Evolutionary conservation across 352 stramenopile species (phyloP), one percentile per base, ranked within the genome.

Genomic region (Phytophthora pinifolia): DNA sequence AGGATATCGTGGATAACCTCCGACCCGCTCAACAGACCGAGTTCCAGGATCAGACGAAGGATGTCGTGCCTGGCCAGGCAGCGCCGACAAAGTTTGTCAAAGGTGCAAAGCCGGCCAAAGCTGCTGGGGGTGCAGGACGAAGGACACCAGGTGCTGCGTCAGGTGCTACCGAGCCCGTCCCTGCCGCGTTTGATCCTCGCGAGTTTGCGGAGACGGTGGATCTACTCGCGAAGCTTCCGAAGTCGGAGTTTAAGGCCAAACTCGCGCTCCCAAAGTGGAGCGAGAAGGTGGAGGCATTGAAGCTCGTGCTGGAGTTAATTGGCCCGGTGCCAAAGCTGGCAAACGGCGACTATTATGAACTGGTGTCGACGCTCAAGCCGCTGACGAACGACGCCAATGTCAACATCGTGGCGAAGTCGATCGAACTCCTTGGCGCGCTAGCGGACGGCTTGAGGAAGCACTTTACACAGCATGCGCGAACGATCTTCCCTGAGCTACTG

Each of bases 191-290:
- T 35, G 86, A 96, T 50, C 82, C 86, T 7, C 77, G 86, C 27
- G 83, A 94, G 22, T 96, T 96, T 61, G 84, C 79, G 6, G 86
- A 94, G 50, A 92, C 80, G 4, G 80, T 96, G 12, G 79, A 94
- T 62, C 70, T 96, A 39, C 67, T 94, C 12, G 78, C 77, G 1
- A 94, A 92, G 49, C 70, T 96, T 0, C 76, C 82, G 0, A 83
- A 84, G 22, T 85, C 83, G 0, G 83, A 96, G 46, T 96, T 92
- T 59, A 86, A 86, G 37, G 52, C 76, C 0, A 93, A 93, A 31
- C 39, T 96, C 34, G 82, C 62, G 0, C 45, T 81, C 17, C 70
- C 84, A 5, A 96, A 96, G 53, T 96, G 86, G 86, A 96, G 84
- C 33, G 79, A 91, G 59, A 94, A 94, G 50, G 84, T 96, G 10